Conservation (phyloP, 208 protist genomes). For the Leishmania guyanensis region DNA sequence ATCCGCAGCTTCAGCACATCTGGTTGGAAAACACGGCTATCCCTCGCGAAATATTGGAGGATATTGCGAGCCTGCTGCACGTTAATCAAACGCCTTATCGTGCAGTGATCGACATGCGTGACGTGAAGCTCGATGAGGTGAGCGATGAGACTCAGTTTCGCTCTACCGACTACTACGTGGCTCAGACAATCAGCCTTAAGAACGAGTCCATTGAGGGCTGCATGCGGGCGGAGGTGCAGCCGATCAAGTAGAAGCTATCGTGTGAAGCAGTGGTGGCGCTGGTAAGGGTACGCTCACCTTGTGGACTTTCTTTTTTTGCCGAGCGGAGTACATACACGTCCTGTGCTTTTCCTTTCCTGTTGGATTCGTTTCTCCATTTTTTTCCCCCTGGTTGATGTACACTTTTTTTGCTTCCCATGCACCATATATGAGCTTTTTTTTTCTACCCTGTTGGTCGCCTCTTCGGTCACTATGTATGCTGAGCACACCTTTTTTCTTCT, state of each 20-base stretch:
- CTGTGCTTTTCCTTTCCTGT: neutral
- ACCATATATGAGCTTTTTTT: neutral
- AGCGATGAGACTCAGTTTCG: constrained; percentile 68
- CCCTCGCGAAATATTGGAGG: constrained; percentile 63
- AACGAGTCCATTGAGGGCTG: constrained; percentile 54
- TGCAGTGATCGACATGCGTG: constrained; percentile 57
- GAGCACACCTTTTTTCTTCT: constrained; percentile 24
- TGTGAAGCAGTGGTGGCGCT: neutral
- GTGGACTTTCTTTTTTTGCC: neutral
- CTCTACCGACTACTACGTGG: constrained; percentile 72
- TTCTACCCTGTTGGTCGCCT: neutral
- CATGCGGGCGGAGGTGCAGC: constrained; percentile 29
- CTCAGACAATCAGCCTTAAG: constrained; percentile 52
- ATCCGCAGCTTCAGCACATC: constrained; percentile 74
- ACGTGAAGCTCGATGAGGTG: constrained; percentile 49
- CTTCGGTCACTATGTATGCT: neutral
- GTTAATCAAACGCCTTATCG: constrained; percentile 74
- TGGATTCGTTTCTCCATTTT: neutral
- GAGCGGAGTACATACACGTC: neutral
- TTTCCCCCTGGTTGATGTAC: constrained; percentile 12
- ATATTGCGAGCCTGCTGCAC: constrained; percentile 77
- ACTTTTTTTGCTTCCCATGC: constrained; percentile 15
- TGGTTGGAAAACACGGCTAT: constrained; percentile 59
- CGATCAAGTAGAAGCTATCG: constrained; percentile 32
- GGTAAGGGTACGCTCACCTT: neutral